Evolutionary conservation across 129 eudicot genomes (phyloP), one percentile per base, ranked within the genome.

Genomic region (Pulicaria dysenterica): DNA sequence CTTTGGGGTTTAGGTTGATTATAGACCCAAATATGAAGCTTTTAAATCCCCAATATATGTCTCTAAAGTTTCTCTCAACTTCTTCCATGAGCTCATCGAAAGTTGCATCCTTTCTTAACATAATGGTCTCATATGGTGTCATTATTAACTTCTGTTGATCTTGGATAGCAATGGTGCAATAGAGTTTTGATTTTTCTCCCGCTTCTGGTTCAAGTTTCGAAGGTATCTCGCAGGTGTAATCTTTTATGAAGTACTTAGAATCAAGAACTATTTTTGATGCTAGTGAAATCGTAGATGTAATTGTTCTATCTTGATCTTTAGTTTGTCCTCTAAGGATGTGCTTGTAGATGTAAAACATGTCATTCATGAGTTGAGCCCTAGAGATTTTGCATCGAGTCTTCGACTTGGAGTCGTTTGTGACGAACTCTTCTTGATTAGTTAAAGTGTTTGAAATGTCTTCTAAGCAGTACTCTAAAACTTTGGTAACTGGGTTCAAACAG

Each of bases 401-500:
- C 59, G 69, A 46, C 43, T 77, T 74, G 2, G 82, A 59, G 53
- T 83, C 84, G 61, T 45, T 83, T 4, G 70, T 76, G 40, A 59
- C 56, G 40, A 75, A 48, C 61, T 79, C 86, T 47, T 81, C 91
- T 81, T 82, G 87, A 36, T 77, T 82, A 13, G 85, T 76, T 64
- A 85, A 76, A 53, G 77, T 72, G 40, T 67, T 62, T 4, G 99
- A 85, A 45, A 90, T 79, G 57, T 90, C 97, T 72, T 90, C 99
- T 57, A 94, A 72, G 75, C 99, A 85, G 36, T 94, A 94, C 60
- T 94, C 99, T 57, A 94, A 70, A 39, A 94, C 99, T 72, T 94
- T 94, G 11, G 99, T 94, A 4, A 94, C 97, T 2, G 98, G 98
- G 76, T 94, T 94, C 37, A 94, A 13, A 41, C 98, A 90, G 0